These are phyloP conservation scores for Leucoagaricus sp. DNA, from an alignment of 1,284 basidiomycete species.

Conservation along the genomic window DNA sequence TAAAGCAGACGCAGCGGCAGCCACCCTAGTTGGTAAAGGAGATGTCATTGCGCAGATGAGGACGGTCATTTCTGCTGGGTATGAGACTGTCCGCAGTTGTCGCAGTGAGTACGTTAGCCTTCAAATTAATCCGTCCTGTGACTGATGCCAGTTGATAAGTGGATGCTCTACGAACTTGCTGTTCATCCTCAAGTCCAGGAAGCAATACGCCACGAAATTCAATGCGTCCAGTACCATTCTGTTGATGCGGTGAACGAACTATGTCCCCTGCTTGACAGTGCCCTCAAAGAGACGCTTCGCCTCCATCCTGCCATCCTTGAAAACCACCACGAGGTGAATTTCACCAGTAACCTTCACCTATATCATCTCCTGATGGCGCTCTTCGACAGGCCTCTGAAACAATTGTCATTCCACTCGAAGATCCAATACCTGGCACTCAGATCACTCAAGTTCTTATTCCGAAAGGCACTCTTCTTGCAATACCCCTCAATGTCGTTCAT, in stretches of 20 bases:
- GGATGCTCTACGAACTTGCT: conserved; percentile 60
- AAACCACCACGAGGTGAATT: conserved; percentile 55
- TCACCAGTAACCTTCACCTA: not conserved
- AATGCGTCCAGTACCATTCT: conserved; percentile 41
- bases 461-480: conserved; percentile 53
- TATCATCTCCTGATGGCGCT: not conserved
- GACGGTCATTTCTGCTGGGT: conserved; percentile 63
- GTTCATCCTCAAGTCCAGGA: conserved; percentile 45
- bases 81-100: conserved; percentile 58
- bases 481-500: conserved; percentile 61
- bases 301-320: conserved; percentile 60
- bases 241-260: conserved; percentile 50
- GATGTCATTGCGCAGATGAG: conserved; percentile 58
- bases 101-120: conserved; percentile 38
- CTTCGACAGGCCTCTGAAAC: conserved; percentile 53
- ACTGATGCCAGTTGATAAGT: conserved; percentile 35
- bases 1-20: conserved; percentile 38
- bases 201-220: conserved; percentile 51
- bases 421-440: conserved; percentile 45
- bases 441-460: conserved; percentile 47
- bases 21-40: conserved; percentile 44
- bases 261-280: conserved; percentile 54
- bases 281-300: conserved; percentile 57
- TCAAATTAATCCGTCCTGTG: not conserved
- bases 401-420: conserved; percentile 48